These are phyloP conservation scores for Fusarium austroafricanum DNA, from an alignment of 2,329 filamentous ascomycete species.

Conservation along the genomic window DNA sequence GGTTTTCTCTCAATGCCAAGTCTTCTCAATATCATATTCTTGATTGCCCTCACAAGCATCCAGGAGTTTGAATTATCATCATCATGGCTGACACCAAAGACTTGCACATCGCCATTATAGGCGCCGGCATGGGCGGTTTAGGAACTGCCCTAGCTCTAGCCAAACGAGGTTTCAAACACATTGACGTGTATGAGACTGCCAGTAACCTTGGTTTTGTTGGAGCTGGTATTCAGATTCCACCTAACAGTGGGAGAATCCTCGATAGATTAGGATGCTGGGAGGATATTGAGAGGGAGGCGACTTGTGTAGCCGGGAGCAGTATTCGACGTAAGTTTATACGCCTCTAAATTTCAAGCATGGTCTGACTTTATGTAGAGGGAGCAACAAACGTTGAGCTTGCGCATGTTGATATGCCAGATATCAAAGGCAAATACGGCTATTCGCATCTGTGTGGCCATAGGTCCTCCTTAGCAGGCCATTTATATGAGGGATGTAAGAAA, in stretches of 20 bases:
- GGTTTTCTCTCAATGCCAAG: background rate
- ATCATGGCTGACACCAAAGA: conserved; percentile 36
- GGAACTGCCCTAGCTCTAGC: conserved; percentile 54
- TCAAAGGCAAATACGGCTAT: conserved; percentile 75
- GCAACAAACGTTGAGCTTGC: conserved; percentile 76
- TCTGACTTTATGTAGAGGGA: conserved; percentile 64
- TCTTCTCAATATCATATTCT: no score
- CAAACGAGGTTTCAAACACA: conserved; percentile 44
- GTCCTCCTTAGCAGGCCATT: conserved; percentile 73
- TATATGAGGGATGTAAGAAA: conserved; percentile 76
- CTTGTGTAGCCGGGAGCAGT: conserved; percentile 46
- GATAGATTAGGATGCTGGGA: conserved; percentile 79
- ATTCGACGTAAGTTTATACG: conserved; percentile 40
- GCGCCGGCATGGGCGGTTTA: conserved; percentile 55
- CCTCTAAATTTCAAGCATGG: background rate
- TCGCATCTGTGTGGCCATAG: conserved; percentile 85
- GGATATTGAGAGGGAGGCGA: conserved; percentile 60
- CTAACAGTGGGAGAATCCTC: conserved; percentile 83
- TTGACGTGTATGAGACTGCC: conserved; percentile 45
- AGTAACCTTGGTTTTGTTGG: conserved; percentile 64
- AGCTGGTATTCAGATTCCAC: conserved; percentile 85
- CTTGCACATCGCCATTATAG: conserved; percentile 42
- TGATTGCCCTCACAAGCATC: background rate
- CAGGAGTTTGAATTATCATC: background rate
- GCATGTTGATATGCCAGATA: conserved; percentile 76